Evolutionary conservation across 257 asterid species (phyloP).

Genomic region (Voacanga thouarsii): DNA sequence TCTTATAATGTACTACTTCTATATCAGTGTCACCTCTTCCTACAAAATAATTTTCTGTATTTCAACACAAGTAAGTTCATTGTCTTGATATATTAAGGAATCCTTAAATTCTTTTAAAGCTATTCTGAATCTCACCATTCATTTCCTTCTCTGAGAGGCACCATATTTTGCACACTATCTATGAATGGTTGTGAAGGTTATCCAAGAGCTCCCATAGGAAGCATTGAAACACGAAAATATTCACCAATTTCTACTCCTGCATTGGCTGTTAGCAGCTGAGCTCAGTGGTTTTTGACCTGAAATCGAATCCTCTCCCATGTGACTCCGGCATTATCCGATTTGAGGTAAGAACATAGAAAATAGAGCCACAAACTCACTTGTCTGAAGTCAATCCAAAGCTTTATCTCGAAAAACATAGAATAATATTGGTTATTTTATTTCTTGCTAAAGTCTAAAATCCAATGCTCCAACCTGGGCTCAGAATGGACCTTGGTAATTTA

Average conservation of each 20-base stretch:
- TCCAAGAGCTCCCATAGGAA: constrained; percentile 57
- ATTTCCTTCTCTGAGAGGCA: constrained; percentile 25
- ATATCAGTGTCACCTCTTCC: constrained; percentile 33
- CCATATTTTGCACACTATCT: constrained; percentile 39
- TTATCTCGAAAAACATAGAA: background rate
- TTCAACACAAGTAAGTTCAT: constrained; percentile 33
- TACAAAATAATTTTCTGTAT: constrained; percentile 35
- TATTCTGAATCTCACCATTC: background rate
- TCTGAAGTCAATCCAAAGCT: background rate
- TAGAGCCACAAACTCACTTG: background rate
- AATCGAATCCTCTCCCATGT: constrained; percentile 31
- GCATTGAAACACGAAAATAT: constrained; percentile 54
- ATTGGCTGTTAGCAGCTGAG: constrained; percentile 54
- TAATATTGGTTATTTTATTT: too few species aligned
- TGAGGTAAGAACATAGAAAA: constrained; percentile 44
- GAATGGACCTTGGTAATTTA: too few species aligned
- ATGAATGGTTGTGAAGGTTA: constrained; percentile 75
- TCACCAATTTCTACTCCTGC: constrained; percentile 48
- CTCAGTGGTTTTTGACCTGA: constrained; percentile 54
- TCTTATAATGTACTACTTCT: constrained; percentile 25
- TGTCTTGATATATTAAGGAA: background rate
- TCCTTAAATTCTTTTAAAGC: background rate
- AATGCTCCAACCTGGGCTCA: background rate
- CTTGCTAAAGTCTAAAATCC: background rate
- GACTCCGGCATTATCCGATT: constrained; percentile 78